Evolutionary conservation across 2,329 filamentous ascomycete genomes (phyloP).

Genomic region (Talaromyces sp.): DNA sequence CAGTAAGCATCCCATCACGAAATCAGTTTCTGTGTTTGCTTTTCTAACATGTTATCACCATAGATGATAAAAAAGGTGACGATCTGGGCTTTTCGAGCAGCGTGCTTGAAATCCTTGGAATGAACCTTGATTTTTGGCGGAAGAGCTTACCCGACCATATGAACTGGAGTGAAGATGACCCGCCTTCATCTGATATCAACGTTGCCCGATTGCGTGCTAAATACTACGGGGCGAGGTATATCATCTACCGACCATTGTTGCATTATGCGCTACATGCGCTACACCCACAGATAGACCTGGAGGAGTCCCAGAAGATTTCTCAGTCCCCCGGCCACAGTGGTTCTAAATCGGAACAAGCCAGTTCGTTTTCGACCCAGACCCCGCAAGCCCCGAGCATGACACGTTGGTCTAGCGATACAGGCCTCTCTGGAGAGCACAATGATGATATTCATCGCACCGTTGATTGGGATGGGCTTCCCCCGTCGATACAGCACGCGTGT

Average conservation of each 20-base stretch:
- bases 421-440: conserved; percentile 19
- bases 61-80: background rate
- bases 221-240: conserved; percentile 87
- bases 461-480: conserved; percentile 35
- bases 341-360: background rate
- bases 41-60: background rate
- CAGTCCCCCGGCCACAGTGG: background rate
- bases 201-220: conserved; percentile 82
- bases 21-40: background rate
- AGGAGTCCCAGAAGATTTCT: conserved; percentile 23
- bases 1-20: background rate
- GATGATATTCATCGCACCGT: conserved; percentile 18
- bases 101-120: conserved; percentile 38
- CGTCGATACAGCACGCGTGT: conserved; percentile 51
- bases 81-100: conserved; percentile 11
- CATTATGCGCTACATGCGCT: conserved; percentile 57
- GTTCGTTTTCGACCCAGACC: conserved; percentile 28
- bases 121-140: conserved; percentile 52
- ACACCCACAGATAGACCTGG: conserved; percentile 41
- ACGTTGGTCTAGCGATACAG: conserved; percentile 30
- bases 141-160: conserved; percentile 46
- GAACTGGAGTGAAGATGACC: conserved; percentile 63
- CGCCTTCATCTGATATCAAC: conserved; percentile 70
- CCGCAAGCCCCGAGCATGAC: conserved; percentile 25
- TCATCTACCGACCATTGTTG: conserved; percentile 77